These are phyloP conservation scores for Calycina marina DNA, from an alignment of 2,329 filamentous ascomycete species.

Conservation along the genomic window DNA sequence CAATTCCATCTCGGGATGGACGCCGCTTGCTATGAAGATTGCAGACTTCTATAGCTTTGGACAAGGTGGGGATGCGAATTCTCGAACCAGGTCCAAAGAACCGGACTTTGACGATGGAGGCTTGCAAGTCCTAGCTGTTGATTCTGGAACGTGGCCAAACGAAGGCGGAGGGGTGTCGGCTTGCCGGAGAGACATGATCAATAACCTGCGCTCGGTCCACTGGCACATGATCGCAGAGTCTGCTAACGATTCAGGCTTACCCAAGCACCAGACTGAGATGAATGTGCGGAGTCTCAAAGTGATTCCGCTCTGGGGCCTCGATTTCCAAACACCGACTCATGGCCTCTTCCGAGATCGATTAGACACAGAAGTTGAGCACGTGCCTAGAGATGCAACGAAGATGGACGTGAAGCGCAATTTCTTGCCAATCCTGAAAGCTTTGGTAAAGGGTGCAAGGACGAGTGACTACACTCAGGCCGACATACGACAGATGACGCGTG, in stretches of 20 bases:
- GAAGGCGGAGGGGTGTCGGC: constrained; percentile 32
- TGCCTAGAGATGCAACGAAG: constrained; percentile 26
- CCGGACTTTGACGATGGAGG: constrained; percentile 8
- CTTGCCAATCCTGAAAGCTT: constrained; percentile 33
- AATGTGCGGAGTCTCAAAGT: constrained; percentile 35
- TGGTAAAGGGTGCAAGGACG: constrained; percentile 35
- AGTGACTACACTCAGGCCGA: constrained; percentile 30
- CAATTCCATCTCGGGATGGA: constrained; percentile 17
- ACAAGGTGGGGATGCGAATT: constrained; percentile 23
- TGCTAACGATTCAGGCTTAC: constrained; percentile 35
- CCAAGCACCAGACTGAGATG: constrained; percentile 32
- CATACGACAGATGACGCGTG: constrained; percentile 24
- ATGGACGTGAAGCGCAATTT: constrained; percentile 36
- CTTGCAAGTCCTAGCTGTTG: constrained; percentile 28
- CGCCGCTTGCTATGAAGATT: constrained; percentile 22
- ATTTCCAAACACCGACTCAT: constrained; percentile 33
- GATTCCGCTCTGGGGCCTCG: constrained; percentile 34
- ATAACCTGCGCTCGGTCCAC: constrained; percentile 31
- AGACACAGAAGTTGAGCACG: constrained; percentile 32
- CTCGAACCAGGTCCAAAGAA: constrained; percentile 19
- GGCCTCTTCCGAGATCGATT: constrained; percentile 33
- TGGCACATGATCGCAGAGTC: constrained; percentile 36
- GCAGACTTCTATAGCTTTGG: constrained; percentile 24
- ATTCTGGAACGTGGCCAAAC: constrained; percentile 21
- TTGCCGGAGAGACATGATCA: constrained; percentile 35